A percentile compares a stretch with the other conserved stretches of the same genome.
Evolutionary conservation across 148 eudicot species (phyloP).

Genomic region (Pharnaceum exiguum): DNA sequence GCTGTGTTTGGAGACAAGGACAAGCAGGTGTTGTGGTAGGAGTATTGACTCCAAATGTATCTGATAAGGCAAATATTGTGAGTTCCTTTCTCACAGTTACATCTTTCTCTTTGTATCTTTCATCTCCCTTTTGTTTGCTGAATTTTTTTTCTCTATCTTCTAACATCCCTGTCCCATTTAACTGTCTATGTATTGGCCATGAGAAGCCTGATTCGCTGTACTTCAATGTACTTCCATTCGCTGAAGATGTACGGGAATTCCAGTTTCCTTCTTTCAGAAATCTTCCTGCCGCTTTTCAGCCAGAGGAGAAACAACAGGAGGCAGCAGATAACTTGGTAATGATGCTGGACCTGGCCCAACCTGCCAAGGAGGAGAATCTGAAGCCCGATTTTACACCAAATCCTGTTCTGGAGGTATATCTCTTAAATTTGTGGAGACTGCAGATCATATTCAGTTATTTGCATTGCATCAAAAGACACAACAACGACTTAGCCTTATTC

Average conservation of each 20-base stretch:
- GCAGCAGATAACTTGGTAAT: conserved; percentile 84
- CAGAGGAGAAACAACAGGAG: conserved; percentile 73
- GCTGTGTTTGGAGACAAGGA: conserved; percentile 97
- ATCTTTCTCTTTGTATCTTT: neutral
- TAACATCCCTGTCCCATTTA: conserved; percentile 2
- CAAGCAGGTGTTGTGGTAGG: conserved; percentile 83
- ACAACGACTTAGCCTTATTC: too few relatives aligned
- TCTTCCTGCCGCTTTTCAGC: conserved; percentile 70
- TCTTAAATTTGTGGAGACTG: neutral
- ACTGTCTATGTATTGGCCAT: conserved; percentile 16
- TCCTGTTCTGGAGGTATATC: conserved; percentile 85
- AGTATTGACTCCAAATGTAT: conserved; percentile 80
- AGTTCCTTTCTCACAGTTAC: conserved; percentile 22
- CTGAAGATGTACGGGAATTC: conserved; percentile 94
- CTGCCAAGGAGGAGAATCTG: conserved; percentile 61
- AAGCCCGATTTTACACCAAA: conserved; percentile 87
- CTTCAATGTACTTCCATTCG: conserved; percentile 93
- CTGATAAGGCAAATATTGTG: conserved; percentile 63
- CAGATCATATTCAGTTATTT: neutral
- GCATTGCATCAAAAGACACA: too few relatives aligned
- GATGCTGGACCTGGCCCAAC: conserved; percentile 89
- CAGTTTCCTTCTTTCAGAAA: conserved; percentile 90
- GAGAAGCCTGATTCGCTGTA: conserved; percentile 92
- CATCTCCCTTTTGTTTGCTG: neutral
- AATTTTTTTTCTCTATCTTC: neutral